Percentiles rank a stretch among this genome's conserved stretches.
These are phyloP conservation scores for Beta corolliflora DNA, from an alignment of 179 eudicot species.

Conservation along the genomic window DNA sequence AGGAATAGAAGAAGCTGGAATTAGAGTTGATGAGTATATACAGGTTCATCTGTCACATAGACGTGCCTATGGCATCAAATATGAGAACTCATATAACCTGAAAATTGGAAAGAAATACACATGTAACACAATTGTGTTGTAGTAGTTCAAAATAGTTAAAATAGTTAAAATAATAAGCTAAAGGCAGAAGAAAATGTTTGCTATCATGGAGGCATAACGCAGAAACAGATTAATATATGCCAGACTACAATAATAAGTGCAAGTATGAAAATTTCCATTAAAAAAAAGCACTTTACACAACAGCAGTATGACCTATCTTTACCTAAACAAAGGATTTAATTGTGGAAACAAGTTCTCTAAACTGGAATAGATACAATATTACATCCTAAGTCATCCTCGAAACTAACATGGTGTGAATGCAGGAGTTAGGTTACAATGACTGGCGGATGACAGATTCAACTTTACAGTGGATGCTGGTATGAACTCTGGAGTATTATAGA, in stretches of 20 bases:
- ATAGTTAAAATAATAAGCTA: neutral
- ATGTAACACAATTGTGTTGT: neutral
- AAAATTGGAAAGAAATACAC: slow-evolving; percentile 31
- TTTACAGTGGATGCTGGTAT: neutral
- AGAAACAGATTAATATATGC: neutral
- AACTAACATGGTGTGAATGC: neutral
- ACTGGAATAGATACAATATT: neutral
- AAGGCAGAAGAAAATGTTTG: neutral
- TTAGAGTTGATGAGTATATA: slow-evolving; percentile 29
- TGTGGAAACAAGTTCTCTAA: neutral
- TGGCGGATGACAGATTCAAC: slow-evolving; percentile 4
- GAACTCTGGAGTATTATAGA: no score
- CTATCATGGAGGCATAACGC: neutral
- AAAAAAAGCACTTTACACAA: neutral
- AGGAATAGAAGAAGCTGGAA: slow-evolving; percentile 15
- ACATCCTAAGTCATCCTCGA: neutral
- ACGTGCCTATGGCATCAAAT: slow-evolving; percentile 32
- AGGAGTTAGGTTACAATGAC: neutral
- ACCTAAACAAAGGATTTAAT: neutral
- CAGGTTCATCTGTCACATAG: slow-evolving; percentile 33
- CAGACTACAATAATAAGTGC: neutral
- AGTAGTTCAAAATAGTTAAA: slow-evolving; percentile 1
- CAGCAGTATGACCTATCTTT: neutral
- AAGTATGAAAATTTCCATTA: neutral
- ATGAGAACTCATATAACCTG: slow-evolving; percentile 38